Conservation (phyloP, 75 land plant genomes). For the Cupressus sempervirens region DNA sequence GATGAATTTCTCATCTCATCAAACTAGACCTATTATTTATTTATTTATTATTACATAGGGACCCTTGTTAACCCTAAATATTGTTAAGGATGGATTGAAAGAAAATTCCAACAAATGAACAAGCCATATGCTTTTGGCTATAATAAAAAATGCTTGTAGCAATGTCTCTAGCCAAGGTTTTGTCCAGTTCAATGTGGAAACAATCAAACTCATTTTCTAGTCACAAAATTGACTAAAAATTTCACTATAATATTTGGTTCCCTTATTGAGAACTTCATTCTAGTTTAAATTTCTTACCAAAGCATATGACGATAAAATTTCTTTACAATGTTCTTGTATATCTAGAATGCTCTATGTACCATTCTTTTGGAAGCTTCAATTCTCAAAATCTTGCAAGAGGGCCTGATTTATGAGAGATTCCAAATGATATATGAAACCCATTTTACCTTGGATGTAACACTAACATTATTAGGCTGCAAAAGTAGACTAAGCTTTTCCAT, state of each 20-base stretch:
- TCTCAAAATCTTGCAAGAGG: conserved; percentile 82
- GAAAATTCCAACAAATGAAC: conserved; percentile 81
- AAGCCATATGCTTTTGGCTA: conserved; percentile 82
- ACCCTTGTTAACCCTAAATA: conserved; percentile 62
- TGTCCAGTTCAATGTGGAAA: conserved; percentile 49
- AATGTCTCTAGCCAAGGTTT: conserved; percentile 66
- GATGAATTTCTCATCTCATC: no score
- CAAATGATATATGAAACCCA: conserved; percentile 57
- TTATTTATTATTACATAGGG: no score
- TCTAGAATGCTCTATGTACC: conserved; percentile 59
- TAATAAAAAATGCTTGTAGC: conserved; percentile 67
- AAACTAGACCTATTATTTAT: no score
- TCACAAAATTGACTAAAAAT: conserved; percentile 76
- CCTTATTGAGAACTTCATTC: conserved; percentile 72
- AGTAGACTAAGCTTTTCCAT: conserved; percentile 48
- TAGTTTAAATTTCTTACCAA: conserved; percentile 64
- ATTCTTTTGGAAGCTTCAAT: conserved; percentile 65
- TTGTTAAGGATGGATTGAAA: conserved; percentile 53
- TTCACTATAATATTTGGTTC: conserved; percentile 68
- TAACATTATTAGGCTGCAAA: conserved; percentile 59
- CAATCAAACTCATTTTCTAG: conserved; percentile 71
- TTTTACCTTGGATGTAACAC: conserved; percentile 33
- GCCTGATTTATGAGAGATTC: conserved; percentile 76
- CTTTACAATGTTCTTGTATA: conserved; percentile 48
- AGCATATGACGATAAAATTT: conserved; percentile 52